These are phyloP conservation scores for Globisporangium iwayamae DNA, from an alignment of 352 stramenopile genomes.

Conservation along the genomic window DNA sequence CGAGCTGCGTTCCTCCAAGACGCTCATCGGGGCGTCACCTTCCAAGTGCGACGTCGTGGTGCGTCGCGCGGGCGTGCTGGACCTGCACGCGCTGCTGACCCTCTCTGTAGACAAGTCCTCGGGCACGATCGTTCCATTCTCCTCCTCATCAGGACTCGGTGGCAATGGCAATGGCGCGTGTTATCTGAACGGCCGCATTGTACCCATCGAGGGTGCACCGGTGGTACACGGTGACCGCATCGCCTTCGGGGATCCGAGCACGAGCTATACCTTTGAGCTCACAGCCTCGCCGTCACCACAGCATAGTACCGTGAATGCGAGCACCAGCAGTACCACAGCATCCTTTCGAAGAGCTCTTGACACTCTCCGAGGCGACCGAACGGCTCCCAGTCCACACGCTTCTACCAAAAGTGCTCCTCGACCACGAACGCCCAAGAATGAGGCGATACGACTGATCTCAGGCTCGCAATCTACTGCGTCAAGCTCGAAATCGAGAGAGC, in stretches of 20 bases:
- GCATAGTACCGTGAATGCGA: neutral
- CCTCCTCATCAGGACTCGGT: neutral
- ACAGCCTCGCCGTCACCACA: slow-evolving; percentile 8
- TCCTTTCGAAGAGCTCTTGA: slow-evolving; percentile 53
- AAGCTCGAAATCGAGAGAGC: slow-evolving; percentile 14
- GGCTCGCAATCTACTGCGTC: slow-evolving; percentile 12
- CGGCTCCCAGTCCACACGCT: neutral
- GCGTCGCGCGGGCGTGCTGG: slow-evolving; percentile 29
- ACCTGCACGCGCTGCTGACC: slow-evolving; percentile 57
- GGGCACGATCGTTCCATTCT: slow-evolving; percentile 55
- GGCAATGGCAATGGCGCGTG: slow-evolving; percentile 27
- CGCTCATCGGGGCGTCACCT: slow-evolving; percentile 40
- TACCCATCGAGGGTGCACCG: slow-evolving; percentile 32
- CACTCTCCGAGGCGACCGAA: slow-evolving; percentile 38
- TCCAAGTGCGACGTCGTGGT: slow-evolving; percentile 64
- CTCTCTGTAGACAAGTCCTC: slow-evolving; percentile 32
- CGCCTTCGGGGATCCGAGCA: slow-evolving; percentile 39
- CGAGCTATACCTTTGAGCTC: slow-evolving; percentile 55
- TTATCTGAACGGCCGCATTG: slow-evolving; percentile 44
- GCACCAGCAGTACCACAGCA: slow-evolving; percentile 11
- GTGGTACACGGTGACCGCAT: slow-evolving; percentile 64
- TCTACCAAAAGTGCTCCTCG: neutral
- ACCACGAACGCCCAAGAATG: neutral
- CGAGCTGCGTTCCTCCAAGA: slow-evolving; percentile 61
- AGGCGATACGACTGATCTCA: slow-evolving; percentile 2